These are phyloP conservation scores for Ustilago hordei DNA, from an alignment of 1,284 basidiomycete genomes.

Conservation along the genomic window DNA sequence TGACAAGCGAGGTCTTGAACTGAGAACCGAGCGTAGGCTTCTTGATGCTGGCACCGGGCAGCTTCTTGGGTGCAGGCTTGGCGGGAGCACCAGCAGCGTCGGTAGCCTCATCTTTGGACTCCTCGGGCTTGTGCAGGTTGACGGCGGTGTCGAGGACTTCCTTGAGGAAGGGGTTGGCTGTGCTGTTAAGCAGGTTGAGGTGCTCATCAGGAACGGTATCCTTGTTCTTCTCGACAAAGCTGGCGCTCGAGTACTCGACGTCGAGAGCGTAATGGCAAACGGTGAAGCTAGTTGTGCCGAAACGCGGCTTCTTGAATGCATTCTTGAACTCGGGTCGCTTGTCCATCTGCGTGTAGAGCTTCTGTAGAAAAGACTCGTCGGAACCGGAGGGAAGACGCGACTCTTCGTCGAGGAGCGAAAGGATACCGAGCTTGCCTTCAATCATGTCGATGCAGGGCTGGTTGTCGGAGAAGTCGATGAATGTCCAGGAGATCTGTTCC, in stretches of 20 bases:
- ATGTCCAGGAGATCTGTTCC: conserved; percentile 99
- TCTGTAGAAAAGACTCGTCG: conserved; percentile 92
- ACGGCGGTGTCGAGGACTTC: conserved; percentile 82
- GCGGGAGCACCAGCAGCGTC: conserved; percentile 22
- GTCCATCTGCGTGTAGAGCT: conserved; percentile 85
- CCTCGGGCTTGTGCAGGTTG: conserved; percentile 52
- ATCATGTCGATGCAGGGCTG: conserved; percentile 99
- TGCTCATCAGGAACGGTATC: conserved; percentile 99
- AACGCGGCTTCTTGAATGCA: conserved; percentile 97
- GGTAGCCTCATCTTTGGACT: conserved; percentile 27
- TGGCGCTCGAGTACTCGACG: conserved; percentile 97
- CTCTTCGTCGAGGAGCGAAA: conserved; percentile 96
- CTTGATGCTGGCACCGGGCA: conserved; percentile 76
- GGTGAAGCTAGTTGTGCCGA: conserved; percentile 95
- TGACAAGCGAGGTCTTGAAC: conserved; percentile 94
- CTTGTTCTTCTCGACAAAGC: conserved; percentile 98
- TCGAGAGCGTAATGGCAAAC: conserved; percentile 98
- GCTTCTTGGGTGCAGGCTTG: conserved; percentile 51
- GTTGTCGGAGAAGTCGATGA: conserved; percentile 98
- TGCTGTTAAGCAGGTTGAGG: conserved; percentile 83
- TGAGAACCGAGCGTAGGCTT: conserved; percentile 98
- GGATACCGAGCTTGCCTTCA: conserved; percentile 94
- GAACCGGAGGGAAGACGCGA: conserved; percentile 94
- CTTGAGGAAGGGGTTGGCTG: conserved; percentile 91
- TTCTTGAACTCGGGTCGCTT: conserved; percentile 85